Percentiles rank a stretch among this genome's conserved stretches.
Conservation (phyloP, 805 yeast genomes). For the Spathaspora sp. region DNA sequence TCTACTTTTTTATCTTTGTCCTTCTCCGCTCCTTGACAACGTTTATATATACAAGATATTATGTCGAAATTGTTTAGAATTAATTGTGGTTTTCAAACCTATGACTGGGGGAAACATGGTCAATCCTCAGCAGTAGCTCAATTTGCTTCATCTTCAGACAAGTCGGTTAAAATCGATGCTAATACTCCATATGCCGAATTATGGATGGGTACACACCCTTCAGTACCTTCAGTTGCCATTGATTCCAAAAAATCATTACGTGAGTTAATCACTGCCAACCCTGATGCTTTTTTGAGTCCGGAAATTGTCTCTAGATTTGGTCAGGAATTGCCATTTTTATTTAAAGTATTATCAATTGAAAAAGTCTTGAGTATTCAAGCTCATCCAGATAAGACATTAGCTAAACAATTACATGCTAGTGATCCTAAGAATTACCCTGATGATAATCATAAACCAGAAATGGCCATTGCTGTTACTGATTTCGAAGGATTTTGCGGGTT, state of each 20-base stretch:
- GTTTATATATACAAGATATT: neutral
- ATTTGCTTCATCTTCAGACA: slow-evolving; percentile 71
- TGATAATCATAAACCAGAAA: slow-evolving; percentile 98
- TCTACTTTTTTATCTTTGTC: neutral
- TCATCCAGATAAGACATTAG: slow-evolving; percentile 91
- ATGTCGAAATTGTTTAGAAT: slow-evolving; percentile 36
- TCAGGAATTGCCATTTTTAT: slow-evolving; percentile 82
- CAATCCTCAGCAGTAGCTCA: slow-evolving; percentile 82
- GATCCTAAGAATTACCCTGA: slow-evolving; percentile 97
- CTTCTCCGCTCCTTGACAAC: neutral
- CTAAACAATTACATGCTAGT: slow-evolving; percentile 63
- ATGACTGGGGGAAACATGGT: slow-evolving; percentile 89
- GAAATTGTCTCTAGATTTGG: slow-evolving; percentile 64
- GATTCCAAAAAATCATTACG: slow-evolving; percentile 58
- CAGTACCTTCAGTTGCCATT: slow-evolving; percentile 70
- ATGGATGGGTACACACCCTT: slow-evolving; percentile 99
- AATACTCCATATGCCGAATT: slow-evolving; percentile 90
- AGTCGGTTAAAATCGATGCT: slow-evolving; percentile 60
- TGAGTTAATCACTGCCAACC: slow-evolving; percentile 58
- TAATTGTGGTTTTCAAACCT: slow-evolving; percentile 66
- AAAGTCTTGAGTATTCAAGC: slow-evolving; percentile 96
- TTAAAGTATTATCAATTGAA: slow-evolving; percentile 89
- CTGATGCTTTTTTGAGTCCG: slow-evolving; percentile 57
- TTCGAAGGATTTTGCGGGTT: slow-evolving; percentile 99
- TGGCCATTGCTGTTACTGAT: slow-evolving; percentile 95